Evolutionary conservation across 2,329 filamentous ascomycete species (phyloP).

Genomic region (Hymenoscyphus repandus): DNA sequence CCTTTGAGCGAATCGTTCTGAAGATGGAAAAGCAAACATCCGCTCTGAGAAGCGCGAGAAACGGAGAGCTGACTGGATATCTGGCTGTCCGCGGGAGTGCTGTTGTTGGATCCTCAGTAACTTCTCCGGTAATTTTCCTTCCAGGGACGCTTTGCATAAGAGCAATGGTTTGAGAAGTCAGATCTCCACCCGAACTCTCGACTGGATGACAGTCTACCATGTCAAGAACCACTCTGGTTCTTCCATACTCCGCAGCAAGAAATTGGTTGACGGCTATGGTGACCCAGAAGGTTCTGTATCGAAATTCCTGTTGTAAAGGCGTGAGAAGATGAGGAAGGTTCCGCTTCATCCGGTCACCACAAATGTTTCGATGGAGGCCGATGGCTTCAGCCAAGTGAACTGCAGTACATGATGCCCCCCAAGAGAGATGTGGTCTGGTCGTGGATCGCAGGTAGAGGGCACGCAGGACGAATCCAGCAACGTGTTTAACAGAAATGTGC

Average conservation of each 20-base stretch:
- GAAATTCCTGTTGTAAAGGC: constrained; percentile 10
- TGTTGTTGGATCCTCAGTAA: constrained; percentile 1
- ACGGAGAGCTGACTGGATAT: constrained; percentile 5
- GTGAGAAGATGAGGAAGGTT: constrained; percentile 7
- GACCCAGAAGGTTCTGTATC: constrained; percentile 22
- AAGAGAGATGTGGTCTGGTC: constrained; percentile 24
- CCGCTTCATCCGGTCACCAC: constrained; percentile 7
- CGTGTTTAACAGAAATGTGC: constrained; percentile 18
- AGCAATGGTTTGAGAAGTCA: constrained; percentile 12
- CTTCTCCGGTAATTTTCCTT: background rate
- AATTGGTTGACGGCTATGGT: constrained; percentile 18
- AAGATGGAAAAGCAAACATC: constrained; percentile 20
- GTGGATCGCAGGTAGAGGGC: constrained; percentile 27
- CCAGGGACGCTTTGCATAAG: constrained; percentile 13
- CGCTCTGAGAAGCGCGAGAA: constrained; percentile 13
- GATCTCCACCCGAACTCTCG: constrained; percentile 8
- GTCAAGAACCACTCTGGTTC: constrained; percentile 18
- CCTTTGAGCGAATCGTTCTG: constrained; percentile 10
- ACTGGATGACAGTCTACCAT: constrained; percentile 11
- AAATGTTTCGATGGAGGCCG: constrained; percentile 27
- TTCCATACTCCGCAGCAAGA: constrained; percentile 20
- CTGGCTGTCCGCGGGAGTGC: background rate
- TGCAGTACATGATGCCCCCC: constrained; percentile 23
- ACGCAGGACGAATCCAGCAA: constrained; percentile 24
- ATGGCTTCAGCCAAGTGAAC: constrained; percentile 28